These are phyloP conservation scores for Reticulascus tulasneorum DNA, from an alignment of 2,329 filamentous ascomycete genomes.

Conservation along the genomic window DNA sequence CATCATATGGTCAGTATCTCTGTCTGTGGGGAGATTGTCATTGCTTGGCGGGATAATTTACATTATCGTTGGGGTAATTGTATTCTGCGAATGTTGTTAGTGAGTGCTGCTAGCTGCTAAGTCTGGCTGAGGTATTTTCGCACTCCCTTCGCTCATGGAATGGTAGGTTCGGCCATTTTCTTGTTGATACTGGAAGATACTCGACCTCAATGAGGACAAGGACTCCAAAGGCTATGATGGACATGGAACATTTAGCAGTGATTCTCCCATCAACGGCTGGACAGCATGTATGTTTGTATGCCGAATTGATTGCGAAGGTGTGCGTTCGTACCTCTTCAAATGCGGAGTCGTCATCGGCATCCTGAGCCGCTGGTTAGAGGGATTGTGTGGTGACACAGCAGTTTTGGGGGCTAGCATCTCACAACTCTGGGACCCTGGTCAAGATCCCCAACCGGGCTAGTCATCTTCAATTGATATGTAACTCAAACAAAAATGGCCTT, in stretches of 20 bases:
- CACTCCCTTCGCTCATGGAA: conserved; percentile 16
- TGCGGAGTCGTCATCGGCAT: conserved; percentile 2
- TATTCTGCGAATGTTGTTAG: conserved; percentile 15
- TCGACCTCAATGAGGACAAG: conserved; percentile 19
- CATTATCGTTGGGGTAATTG: conserved; percentile 20
- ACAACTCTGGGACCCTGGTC: too few relatives aligned
- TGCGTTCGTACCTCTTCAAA: conserved; percentile 1
- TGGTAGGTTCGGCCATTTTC: conserved; percentile 36
- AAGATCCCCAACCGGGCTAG: too few relatives aligned
- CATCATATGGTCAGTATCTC: neutral
- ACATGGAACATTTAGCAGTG: neutral
- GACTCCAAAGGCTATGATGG: conserved; percentile 1
- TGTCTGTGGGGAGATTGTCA: neutral
- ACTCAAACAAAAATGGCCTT: too few relatives aligned
- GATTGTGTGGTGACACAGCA: too few relatives aligned
- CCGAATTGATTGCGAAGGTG: neutral
- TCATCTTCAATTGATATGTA: too few relatives aligned
- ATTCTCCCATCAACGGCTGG: neutral
- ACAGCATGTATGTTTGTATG: neutral
- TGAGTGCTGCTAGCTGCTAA: neutral
- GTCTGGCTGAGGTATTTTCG: neutral
- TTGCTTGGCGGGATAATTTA: conserved; percentile 9
- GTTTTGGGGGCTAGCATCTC: too few relatives aligned
- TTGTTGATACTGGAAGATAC: conserved; percentile 29
- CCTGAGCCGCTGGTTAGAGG: too few relatives aligned